Conservation (phyloP, 2,329 filamentous ascomycete species). For the Neonectria neomacrospora region DNA sequence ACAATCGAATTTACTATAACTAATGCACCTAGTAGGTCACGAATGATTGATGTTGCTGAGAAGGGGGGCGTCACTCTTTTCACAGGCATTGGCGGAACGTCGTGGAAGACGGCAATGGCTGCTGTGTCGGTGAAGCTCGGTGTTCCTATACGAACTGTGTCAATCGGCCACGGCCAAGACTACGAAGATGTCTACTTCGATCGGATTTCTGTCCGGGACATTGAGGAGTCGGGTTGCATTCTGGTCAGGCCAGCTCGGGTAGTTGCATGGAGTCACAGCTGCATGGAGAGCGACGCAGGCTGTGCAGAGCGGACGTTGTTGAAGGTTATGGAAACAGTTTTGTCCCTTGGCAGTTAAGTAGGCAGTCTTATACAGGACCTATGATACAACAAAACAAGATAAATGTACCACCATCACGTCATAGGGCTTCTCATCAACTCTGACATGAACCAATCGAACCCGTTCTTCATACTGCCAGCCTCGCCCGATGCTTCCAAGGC, state of each 20-base stretch:
- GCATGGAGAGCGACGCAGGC: not conserved
- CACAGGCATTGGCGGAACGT: too few relatives aligned
- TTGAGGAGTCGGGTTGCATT: not conserved
- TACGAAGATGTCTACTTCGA: not conserved
- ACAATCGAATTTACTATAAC: too few relatives aligned
- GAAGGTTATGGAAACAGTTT: not conserved
- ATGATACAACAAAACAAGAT: too few relatives aligned
- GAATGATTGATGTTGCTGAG: too few relatives aligned
- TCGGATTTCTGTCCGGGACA: not conserved
- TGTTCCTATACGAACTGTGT: not conserved
- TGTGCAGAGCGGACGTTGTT: not conserved
- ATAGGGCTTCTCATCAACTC: too few relatives aligned
- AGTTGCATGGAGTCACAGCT: not conserved
- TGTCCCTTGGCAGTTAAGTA: too few relatives aligned
- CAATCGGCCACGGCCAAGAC: not conserved
- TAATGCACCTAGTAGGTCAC: too few relatives aligned
- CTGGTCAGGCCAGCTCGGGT: not conserved
- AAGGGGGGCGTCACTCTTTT: too few relatives aligned
- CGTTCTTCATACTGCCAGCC: not conserved
- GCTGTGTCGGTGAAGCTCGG: too few relatives aligned
- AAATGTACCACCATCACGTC: too few relatives aligned
- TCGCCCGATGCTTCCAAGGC: not conserved
- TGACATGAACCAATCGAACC: not conserved
- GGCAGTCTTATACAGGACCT: too few relatives aligned
- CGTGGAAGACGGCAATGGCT: too few relatives aligned